These are phyloP conservation scores for Phytophthora cajani DNA, from an alignment of 352 stramenopile species.

Conservation along the genomic window DNA sequence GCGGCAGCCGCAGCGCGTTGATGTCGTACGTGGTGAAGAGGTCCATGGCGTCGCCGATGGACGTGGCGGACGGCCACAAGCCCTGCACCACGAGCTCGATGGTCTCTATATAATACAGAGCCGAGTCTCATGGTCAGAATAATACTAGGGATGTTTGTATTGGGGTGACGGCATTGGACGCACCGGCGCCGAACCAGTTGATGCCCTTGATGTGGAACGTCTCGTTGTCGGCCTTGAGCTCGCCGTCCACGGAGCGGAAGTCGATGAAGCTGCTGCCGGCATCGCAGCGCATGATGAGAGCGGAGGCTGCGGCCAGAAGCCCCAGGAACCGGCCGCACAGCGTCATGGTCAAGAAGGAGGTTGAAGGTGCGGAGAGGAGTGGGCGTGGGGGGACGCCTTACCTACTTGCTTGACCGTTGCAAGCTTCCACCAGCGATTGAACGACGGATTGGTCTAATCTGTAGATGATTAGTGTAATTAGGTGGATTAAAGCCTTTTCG, in stretches of 20 bases:
- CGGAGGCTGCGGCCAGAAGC: conserved; percentile 1
- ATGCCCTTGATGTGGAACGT: conserved; percentile 72
- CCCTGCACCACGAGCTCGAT: conserved; percentile 69
- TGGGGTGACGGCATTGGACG: conserved; percentile 4
- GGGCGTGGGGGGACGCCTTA: neutral
- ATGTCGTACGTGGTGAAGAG: conserved; percentile 55
- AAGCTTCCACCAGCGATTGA: neutral
- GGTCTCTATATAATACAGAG: conserved; percentile 49
- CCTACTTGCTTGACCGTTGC: neutral
- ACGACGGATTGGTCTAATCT: neutral
- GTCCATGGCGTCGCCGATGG: conserved; percentile 55
- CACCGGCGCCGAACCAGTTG: conserved; percentile 76
- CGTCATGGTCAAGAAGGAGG: conserved; percentile 8
- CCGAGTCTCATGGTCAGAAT: neutral
- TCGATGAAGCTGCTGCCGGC: conserved; percentile 56
- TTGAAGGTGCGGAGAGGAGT: neutral
- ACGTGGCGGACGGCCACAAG: conserved; percentile 72
- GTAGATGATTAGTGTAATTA: neutral
- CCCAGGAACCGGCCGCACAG: conserved; percentile 3
- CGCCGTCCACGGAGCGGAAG: conserved; percentile 65
- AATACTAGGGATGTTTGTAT: neutral
- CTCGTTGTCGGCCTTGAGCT: conserved; percentile 61
- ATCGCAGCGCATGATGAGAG: conserved; percentile 4
- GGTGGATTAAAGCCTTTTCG: neutral
- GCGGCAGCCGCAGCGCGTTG: conserved; percentile 65